These are phyloP conservation scores for Beta lomatogona DNA, from an alignment of 179 eudicot genomes.

Conservation along the genomic window DNA sequence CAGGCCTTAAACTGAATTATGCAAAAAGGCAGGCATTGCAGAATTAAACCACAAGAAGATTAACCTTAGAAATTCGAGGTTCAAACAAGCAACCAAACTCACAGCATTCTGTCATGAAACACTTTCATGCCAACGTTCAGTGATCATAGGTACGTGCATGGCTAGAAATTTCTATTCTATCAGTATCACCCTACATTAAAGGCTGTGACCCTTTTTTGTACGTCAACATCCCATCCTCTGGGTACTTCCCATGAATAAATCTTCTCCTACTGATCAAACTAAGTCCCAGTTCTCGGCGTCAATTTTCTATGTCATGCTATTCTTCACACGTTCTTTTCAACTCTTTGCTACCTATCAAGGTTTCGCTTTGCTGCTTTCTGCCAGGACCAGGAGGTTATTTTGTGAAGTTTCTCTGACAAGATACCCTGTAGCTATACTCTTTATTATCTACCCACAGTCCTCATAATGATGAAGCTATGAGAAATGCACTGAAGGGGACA, in stretches of 20 bases:
- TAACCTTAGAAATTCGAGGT: not conserved
- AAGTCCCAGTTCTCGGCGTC: not conserved
- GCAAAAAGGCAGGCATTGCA: not conserved
- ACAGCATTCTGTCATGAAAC: not conserved
- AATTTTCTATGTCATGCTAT: not conserved
- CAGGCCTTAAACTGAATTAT: not conserved
- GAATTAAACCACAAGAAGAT: not conserved
- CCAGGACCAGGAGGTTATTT: not conserved
- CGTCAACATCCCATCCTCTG: not conserved
- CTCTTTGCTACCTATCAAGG: not conserved
- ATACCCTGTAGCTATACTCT: not conserved
- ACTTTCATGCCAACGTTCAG: not conserved
- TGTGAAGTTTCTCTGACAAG: not conserved
- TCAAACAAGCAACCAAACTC: not conserved
- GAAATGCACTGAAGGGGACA: not conserved
- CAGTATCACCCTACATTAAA: constrained; percentile 1
- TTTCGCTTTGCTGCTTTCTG: not conserved
- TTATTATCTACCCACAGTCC: not conserved
- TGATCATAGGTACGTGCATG: not conserved
- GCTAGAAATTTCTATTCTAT: not conserved
- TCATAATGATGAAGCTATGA: not conserved
- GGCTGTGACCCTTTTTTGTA: not conserved
- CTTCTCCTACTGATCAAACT: not conserved
- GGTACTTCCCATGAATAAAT: not conserved
- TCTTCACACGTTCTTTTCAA: not conserved